Evolutionary conservation across 768 basidiomycete genomes (phyloP), one percentile per base, ranked within the genome.

Genomic region (Russula sp.): DNA sequence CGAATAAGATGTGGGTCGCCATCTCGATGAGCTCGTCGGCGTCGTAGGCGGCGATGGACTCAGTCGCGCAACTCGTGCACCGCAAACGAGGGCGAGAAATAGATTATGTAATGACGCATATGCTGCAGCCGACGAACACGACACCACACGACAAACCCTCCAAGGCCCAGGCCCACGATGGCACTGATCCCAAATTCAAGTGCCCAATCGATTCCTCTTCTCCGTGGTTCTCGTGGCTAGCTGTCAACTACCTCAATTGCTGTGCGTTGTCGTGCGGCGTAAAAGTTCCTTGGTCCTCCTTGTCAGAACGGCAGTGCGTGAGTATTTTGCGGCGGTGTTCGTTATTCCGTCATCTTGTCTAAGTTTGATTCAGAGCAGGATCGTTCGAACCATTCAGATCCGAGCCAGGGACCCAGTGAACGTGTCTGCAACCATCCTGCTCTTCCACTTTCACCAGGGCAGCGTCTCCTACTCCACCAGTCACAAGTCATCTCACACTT

Each of bases 1-100:
- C 95, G 78, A 95, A 95, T 60, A 98, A 84, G 62, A 90, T 81
- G 75, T 98, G 93, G 13, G 89, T 90, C 65, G 87, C 79, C 83
- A 86, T 83, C 63, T 70, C 72, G 68, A 66, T 61, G 59, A 66
- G 41, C 13, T 42, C 32, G 48, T 58, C 41, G 41, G 5, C 53
- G 64, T 25, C 38, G 58, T 41, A 4, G 38, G 25, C n/a, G 22
- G 25, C 29, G 39, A 32, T 38, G 13, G 20, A 10, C 29, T 46
- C 22, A 11, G 22, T 22, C 13, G 22, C 11, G 29, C 32, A 29
- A 7, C 20, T 13, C 18, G 20, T 7, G n/a, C 34, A 11, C 34
- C 16, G 36, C 3, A 34, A 20, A 54, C 3, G 39, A 18, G 2
- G 5, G 47, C 3, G 41, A 34, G 38, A 36, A 36, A 48, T 5